Conservation (phyloP, 1,284 basidiomycete genomes). For the Mycena citricolor region DNA sequence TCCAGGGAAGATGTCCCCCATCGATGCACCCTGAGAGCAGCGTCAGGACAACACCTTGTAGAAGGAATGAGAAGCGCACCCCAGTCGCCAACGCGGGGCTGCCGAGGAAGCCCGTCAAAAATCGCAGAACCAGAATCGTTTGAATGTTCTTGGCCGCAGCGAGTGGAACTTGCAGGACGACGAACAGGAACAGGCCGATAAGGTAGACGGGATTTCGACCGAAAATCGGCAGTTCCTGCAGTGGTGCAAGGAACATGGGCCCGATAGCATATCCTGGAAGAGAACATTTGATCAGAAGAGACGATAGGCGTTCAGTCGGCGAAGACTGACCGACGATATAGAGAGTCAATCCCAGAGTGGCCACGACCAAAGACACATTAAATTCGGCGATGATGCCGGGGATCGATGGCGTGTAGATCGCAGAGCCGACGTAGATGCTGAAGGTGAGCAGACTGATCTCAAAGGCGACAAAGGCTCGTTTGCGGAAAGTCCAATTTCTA, state of each 20-base stretch:
- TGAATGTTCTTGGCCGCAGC: slow-evolving; percentile 56
- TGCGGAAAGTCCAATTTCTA: slow-evolving; percentile 32
- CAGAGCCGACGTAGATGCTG: slow-evolving; percentile 46
- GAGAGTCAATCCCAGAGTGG: slow-evolving; percentile 36
- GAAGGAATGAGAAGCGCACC: slow-evolving; percentile 5
- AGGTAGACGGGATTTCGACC: slow-evolving; percentile 52
- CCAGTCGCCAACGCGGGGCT: slow-evolving; percentile 37
- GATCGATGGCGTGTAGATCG: slow-evolving; percentile 44
- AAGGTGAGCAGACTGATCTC: slow-evolving; percentile 62
- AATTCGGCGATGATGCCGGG: slow-evolving; percentile 45
- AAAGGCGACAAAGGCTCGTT: slow-evolving; percentile 43
- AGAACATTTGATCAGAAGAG: not conserved
- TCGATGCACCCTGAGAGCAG: slow-evolving; percentile 23
- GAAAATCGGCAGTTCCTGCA: slow-evolving; percentile 47
- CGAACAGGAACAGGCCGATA: slow-evolving; percentile 52
- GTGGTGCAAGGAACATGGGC: slow-evolving; percentile 51
- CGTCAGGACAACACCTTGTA: not conserved
- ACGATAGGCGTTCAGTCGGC: slow-evolving; percentile 31
- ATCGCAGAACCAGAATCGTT: slow-evolving; percentile 60
- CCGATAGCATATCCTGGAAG: slow-evolving; percentile 25
- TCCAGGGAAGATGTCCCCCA: slow-evolving; percentile 26
- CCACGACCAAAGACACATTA: slow-evolving; percentile 45
- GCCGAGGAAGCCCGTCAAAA: slow-evolving; percentile 59
- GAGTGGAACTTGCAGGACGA: slow-evolving; percentile 55
- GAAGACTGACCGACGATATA: slow-evolving; percentile 33